These are phyloP conservation scores for Ophiognomonia clavigignenti-juglandacearum DNA, from an alignment of 2,329 filamentous ascomycete genomes.

Conservation along the genomic window DNA sequence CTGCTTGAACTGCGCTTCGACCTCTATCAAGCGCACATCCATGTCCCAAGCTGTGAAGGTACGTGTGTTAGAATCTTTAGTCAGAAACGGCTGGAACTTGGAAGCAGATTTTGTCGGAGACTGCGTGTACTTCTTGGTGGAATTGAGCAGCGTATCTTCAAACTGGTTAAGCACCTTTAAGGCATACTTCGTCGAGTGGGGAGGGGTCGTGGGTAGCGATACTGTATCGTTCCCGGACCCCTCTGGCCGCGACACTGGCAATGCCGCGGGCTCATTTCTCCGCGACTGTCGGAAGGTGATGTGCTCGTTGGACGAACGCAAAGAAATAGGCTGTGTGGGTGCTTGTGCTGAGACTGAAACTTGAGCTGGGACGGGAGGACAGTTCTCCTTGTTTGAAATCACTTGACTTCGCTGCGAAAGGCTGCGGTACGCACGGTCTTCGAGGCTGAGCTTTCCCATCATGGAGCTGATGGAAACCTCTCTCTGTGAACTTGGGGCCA, in stretches of 20 bases:
- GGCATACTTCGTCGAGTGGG: slow-evolving; percentile 7
- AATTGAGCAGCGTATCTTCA: slow-evolving; percentile 23
- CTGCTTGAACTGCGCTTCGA: slow-evolving; percentile 69
- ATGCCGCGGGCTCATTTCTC: slow-evolving; percentile 19
- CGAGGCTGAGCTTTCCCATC: slow-evolving; percentile 35
- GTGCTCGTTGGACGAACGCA: slow-evolving; percentile 20
- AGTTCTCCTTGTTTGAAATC: slow-evolving; percentile 30
- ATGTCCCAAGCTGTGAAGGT: slow-evolving; percentile 71
- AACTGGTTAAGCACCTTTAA: slow-evolving; percentile 20
- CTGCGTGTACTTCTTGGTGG: slow-evolving; percentile 26
- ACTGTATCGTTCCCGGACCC: slow-evolving; percentile 13
- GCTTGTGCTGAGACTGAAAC: no score
- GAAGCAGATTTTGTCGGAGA: slow-evolving; percentile 35
- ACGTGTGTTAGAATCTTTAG: slow-evolving; percentile 67
- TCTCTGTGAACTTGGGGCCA: slow-evolving; percentile 18
- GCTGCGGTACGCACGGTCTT: slow-evolving; percentile 23
- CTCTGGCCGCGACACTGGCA: slow-evolving; percentile 1
- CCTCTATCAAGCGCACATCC: slow-evolving; percentile 67
- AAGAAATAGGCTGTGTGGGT: slow-evolving; percentile 8
- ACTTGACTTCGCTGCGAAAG: slow-evolving; percentile 38
- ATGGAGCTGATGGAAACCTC: slow-evolving; percentile 28
- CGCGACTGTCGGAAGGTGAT: slow-evolving; percentile 24
- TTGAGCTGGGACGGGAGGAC: slow-evolving; percentile 17
- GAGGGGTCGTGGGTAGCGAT: slow-evolving; percentile 27
- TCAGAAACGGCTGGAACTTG: slow-evolving; percentile 48